phyloP scores from a whole-genome alignment of 495 filamentous ascomycete genomes.

The Xylaria palmicola region DNA sequence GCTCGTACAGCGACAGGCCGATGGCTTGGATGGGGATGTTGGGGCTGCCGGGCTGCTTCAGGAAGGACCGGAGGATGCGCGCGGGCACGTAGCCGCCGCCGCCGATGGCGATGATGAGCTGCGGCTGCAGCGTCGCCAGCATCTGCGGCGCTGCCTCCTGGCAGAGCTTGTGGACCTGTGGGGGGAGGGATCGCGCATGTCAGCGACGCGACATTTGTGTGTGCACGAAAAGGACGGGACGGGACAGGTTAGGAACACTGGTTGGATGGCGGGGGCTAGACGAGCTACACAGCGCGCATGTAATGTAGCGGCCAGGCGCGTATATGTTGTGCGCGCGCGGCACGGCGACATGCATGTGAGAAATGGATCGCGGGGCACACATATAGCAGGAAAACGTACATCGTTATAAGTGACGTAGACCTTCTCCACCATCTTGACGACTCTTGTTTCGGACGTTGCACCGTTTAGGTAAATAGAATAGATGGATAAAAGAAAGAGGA shows the following conservation, averaged over 20 bases:
- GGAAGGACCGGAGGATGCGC: constrained; percentile 95
- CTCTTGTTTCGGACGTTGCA: constrained; percentile 15
- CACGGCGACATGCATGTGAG: constrained; percentile 2
- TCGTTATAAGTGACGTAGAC: constrained; percentile 95
- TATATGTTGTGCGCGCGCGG: constrained; percentile 25
- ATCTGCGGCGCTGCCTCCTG: constrained; percentile 77
- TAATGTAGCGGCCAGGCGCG: background rate
- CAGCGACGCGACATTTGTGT: constrained; percentile 5
- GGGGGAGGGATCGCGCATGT: constrained; percentile 17
- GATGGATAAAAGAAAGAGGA: background rate
- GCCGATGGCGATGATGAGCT: constrained; percentile 98
- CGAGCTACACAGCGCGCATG: background rate
- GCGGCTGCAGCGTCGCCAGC: constrained; percentile 79
- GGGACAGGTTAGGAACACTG: background rate
- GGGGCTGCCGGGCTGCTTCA: constrained; percentile 80
- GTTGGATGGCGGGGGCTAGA: background rate
- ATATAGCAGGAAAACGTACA: constrained; percentile 51
- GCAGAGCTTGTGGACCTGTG: constrained; percentile 94
- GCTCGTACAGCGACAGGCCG: constrained; percentile 94
- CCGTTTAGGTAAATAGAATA: background rate
- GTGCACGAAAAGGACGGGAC: background rate
- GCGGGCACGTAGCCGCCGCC: constrained; percentile 97
- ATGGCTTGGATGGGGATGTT: constrained; percentile 99
- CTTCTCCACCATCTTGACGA: constrained; percentile 72
- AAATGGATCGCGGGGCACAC: constrained; percentile 8